Base-by-base conservation (phyloP, 2,329 filamentous ascomycete genomes). In the Metarhizium rileyi region DNA sequence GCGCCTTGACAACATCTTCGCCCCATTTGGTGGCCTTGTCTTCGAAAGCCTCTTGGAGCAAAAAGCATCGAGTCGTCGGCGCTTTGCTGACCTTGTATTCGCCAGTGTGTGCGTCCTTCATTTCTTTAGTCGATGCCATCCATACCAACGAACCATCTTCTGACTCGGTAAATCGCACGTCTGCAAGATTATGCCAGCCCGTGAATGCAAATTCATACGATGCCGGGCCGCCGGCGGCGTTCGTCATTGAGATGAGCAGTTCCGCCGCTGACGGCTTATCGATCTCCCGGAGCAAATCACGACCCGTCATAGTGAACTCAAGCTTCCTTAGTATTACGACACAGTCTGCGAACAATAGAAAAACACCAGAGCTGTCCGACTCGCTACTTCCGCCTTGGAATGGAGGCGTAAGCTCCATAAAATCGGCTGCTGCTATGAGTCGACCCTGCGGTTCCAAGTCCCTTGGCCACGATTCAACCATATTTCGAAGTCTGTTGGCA, bases 1-100 rank as follows among this genome's bases (percentile, higher is more conserved):
- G 82, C 8, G 90, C 90, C 68, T 91, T 94, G 44, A 83, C 81
- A 12, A 96, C 75, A 55, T 97, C 93, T 66, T 97, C 91, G 26
- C 82, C 81, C 67, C 88, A 83, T 53, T 84, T 87, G 18, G 75
- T 71, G 1, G 86, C 87, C 63, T 84, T 90, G 25, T 83, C 83
- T 61, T 95, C 87, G 58, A 91, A 91, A 7, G 78, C 70, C 47
- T 88, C 87, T 46, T 84, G 79, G 1, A 95, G 75, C 38, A 85
- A 67, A 60, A 95, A 86, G 53, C 81, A 85, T 27, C 84, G 76
- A 10, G 83, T 74, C 2, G 83, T 82, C 22, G 76, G 69, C 14
- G 71, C 69, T 26, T 74, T 75, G 57, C 69, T 63, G 10, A 66
- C 58, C 14, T 59, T 60, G 47, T 68, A 60, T 47, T 74, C 52